Base-by-base conservation (phyloP, 2,329 filamentous ascomycete species). In the Didymellaceae sp. region DNA sequence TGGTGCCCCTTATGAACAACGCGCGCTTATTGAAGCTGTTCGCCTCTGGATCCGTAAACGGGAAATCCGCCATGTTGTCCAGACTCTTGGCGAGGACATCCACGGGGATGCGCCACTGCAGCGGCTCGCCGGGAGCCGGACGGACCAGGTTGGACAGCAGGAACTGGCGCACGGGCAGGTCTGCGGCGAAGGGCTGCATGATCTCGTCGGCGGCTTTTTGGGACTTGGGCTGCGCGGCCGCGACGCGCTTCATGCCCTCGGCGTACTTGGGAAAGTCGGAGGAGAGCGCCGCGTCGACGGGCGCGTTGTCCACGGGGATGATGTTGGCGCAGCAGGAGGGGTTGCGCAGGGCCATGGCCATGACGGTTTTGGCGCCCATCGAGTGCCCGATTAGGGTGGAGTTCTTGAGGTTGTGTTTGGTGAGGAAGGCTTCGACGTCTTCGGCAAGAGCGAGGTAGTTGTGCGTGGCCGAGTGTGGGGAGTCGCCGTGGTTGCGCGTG, bases 281-380 rank as follows among this genome's bases (percentile, higher is more conserved):
- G 56, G 84, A 82, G 3, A 97, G 80, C 0, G 83, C 82, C 11
- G 88, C 89, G 69, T 95, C 91, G 7, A 96, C 81, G 2, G 93
- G 93, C 4, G 92, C 91, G 69, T 97, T 97, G 77, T 97, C 93
- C 10, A 97, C 91, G 1, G 91, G 82, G 21, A 97, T 82, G 42
- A 97, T 77, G 62, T 87, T 84, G 13, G 81, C 79, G 51, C 96
- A 81, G 2, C 86, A 76, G 5, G 83, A 77, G 0, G 90, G 90
- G 1, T 84, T 81, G 33, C 82, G 79, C 26, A 97, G 82, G 3
- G 91, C 91, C 51, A 97, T 78, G 0, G 88, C 80, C 93, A 97
- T 97, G 62, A 90, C 91, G 2, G 88, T 86, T 78, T 97, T 97
- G 37, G 93, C 93, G 57, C 94, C 93, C 93, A 97, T 97, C 1